Base-by-base conservation (phyloP, 257 asterid genomes). In the Fraxinus americana region DNA sequence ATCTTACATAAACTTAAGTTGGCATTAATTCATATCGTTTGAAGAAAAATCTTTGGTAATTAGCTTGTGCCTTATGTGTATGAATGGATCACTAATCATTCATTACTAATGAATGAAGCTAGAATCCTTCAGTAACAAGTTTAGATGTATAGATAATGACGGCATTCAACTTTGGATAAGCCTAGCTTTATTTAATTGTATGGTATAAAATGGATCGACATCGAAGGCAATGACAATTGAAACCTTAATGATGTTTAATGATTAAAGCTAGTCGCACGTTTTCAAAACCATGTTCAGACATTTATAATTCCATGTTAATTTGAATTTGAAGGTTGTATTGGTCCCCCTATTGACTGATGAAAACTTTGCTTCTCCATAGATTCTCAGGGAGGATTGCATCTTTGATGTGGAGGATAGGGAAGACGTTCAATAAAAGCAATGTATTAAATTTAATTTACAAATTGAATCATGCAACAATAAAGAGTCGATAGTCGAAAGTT, bases 181-280 rank as follows among this genome's bases (percentile, higher is more conserved):
- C 48, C 4, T 4, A 25, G 14, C 3, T 68, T 19, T 35, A 16
- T 6, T 78, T 61, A 54, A 72, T 57, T 67, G 76, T 41, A 38
- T 36, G 25, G 32, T 52, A 68, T 75, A 67, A 21, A 77, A 68
- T 72, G 59, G 75, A 75, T 70, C 79, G 66, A 79, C 77, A 59
- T 82, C 74, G 69, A 77, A 65, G 54, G 73, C 65, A 78, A 75
- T 5, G 79, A 70, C 75, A 75, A 70, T 34, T 36, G 59, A 84
- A 81, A 70, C 52, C 72, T 70, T 82, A 80, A 81, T 87, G 87
- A 87, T 74, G 83, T 65, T 81, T 81, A 79, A 79, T 80, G 67
- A 87, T 79, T 54, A 85, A 52, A 52, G 67, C 8, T 19, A 19
- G 9, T 73, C 17, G 29, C 50, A 67, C 77, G 68, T 54, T 48